Evolutionary conservation across 2,329 filamentous ascomycete genomes (phyloP), one percentile per base, ranked within the genome.

Genomic region (Chaetothyriales sp.): DNA sequence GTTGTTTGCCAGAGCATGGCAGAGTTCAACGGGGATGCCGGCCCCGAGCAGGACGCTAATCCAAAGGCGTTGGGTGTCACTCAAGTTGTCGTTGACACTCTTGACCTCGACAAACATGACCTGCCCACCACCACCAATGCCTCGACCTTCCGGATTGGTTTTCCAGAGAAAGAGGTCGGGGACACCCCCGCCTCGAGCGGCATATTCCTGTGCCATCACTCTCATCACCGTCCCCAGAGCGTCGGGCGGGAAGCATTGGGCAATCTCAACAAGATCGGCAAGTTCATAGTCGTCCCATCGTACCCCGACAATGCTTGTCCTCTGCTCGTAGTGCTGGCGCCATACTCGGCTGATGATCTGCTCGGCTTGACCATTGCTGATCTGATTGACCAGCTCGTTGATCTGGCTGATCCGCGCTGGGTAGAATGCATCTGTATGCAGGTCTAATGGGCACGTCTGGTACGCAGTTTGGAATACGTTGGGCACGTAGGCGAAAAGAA

Each of bases 391-490:
- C 1, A 89, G 80, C 55, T 81, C 80, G 63, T 95, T 93, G 64
- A 96, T 92, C 68, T 95, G 89, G 3, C 83, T 87, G 36, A 84
- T 80, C n/a, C 92, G 78, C 1, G 82, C 80, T 0, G 86, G 78
- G 63, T 86, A 96, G 70, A 98, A 98, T 2, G 84, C 81, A 64
- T 98, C 92, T 0, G 89, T 95, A 63, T 93, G 84, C 5, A 98
- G 71, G 65, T 98, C 92, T 2, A 98, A 71, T 1, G 92, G 92
- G 62, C 87, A 95, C 0, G 87, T 94, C 67, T 98, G 92, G 64
- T 86, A 98, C 1, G 84, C 79, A 5, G 92, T 98, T 65, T 96
- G 90, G 66, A 98, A 98, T 50, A 98, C 90, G 60, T 96, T 95
- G 22, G 92, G 90, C 4, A 96, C 78, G 66, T 94, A 95, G 22